These are phyloP conservation scores for Colletotrichum sidae DNA, from an alignment of 2,329 filamentous ascomycete genomes.

Conservation along the genomic window DNA sequence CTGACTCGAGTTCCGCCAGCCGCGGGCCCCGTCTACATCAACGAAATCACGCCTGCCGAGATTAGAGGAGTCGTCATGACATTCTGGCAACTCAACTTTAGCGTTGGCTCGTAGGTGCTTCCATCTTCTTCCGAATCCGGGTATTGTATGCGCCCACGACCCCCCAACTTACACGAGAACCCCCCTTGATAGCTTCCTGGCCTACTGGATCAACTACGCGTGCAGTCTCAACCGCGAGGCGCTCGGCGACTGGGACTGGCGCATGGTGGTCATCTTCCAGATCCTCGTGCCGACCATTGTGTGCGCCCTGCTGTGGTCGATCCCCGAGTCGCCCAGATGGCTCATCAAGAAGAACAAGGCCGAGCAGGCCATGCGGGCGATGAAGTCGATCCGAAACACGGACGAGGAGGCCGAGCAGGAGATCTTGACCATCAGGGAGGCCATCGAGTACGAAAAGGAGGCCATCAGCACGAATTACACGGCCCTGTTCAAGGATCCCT, in stretches of 20 bases:
- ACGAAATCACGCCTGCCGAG: constrained; percentile 72
- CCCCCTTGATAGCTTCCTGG: constrained; percentile 40
- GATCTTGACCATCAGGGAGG: constrained; percentile 72
- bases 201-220: constrained; percentile 67
- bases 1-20: constrained; percentile 50
- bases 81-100: constrained; percentile 77
- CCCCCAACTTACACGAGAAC: constrained; percentile 46
- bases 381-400: constrained; percentile 70
- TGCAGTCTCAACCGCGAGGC: constrained; percentile 64
- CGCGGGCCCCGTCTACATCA: constrained; percentile 77
- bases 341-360: constrained; percentile 70
- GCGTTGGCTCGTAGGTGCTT: constrained; percentile 73
- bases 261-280: constrained; percentile 79
- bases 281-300: constrained; percentile 73
- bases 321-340: constrained; percentile 77
- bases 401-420: constrained; percentile 76
- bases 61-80: constrained; percentile 77
- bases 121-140: constrained; percentile 40
- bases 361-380: constrained; percentile 67
- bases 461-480: constrained; percentile 70
- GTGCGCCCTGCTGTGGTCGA: constrained; percentile 70
- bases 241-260: constrained; percentile 79
- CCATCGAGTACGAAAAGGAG: constrained; percentile 78
- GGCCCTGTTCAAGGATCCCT: constrained; percentile 77
- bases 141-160: too few species aligned